Evolutionary conservation across 768 basidiomycete species (phyloP), one percentile per base, ranked within the genome.

Genomic region (Tulasnella sp.): DNA sequence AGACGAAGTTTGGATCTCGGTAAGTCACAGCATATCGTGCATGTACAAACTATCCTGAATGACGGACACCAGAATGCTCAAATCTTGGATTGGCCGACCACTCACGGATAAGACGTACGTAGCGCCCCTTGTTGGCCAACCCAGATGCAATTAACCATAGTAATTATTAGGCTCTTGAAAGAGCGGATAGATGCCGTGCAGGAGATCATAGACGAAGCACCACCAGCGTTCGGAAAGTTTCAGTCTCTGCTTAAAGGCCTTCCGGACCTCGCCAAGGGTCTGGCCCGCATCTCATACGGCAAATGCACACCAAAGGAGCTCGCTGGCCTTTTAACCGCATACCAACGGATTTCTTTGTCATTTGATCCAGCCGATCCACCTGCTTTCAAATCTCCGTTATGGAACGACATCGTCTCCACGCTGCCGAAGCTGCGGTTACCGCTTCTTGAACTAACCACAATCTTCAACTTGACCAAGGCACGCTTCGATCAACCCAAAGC

Each of bases 251-350:
- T 95, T 58, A 83, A 73, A 67, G 79, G 79, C 32, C 75, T 92
- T n/a, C 92, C 93, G 0, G 93, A 97, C 69, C 80, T 97, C 48
- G 82, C 86, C 0, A 85, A 80, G 67, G 95, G 95, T 0, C 73
- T 98, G 15, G 86, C 84, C 62, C 76, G 92, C 29, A 86, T 97
- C 30, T 90, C 94, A 67, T 95, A 95, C 65, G 88, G 91, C 49
- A 88, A 91, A 75, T 92, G 89, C 54, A 85, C 85, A 1, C 88
- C 94, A 0, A 77, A 83, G 67, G 95, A 99, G 68, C 77, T 97
- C 11, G 79, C 82, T 0, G 69, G 80, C 4, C 74, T 97, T 15
- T 77, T 98, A 4, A 76, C 80, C 4, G 87, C 89, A 2, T 86
- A 97, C 64, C 73, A 78, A 41, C 84, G 81, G 54, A 75, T 96